Evolutionary conservation across 148 eudicot species (phyloP).

Genomic region (Arctostaphylos glauca): DNA sequence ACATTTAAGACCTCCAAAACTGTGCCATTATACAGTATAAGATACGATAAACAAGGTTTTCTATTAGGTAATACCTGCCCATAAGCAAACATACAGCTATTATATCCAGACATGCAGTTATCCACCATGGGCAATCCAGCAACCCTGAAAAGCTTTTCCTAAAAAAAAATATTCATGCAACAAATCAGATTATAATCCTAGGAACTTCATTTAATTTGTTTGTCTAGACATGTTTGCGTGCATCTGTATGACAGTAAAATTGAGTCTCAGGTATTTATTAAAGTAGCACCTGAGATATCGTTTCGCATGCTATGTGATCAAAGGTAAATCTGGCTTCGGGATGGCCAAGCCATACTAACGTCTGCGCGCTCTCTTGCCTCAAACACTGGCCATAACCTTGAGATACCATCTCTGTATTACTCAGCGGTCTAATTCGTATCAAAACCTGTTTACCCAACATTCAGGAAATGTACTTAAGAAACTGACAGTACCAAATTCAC

Average conservation of each 20-base stretch:
- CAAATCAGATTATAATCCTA: constrained; percentile 2
- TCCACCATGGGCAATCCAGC: constrained; percentile 81
- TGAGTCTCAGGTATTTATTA: not conserved
- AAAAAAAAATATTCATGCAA: not conserved
- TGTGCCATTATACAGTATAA: not conserved
- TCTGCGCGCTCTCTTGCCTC: constrained; percentile 61
- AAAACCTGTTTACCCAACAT: constrained; percentile 39
- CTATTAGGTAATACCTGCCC: constrained; percentile 46
- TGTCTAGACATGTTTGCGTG: not conserved
- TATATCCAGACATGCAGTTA: constrained; percentile 78
- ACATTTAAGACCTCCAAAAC: constrained; percentile 13
- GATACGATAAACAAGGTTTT: not conserved
- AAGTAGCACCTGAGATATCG: constrained; percentile 52
- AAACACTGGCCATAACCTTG: constrained; percentile 55
- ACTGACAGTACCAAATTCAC: not conserved
- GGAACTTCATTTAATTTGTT: not conserved
- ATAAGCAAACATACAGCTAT: constrained; percentile 76
- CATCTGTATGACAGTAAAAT: not conserved
- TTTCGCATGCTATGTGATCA: constrained; percentile 63
- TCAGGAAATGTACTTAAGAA: not conserved
- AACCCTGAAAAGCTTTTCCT: constrained; percentile 70
- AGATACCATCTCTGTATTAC: constrained; percentile 35
- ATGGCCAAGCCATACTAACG: constrained; percentile 61
- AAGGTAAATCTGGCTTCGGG: constrained; percentile 68
- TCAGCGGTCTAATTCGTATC: constrained; percentile 62